phyloP scores from a whole-genome alignment of 805 yeast genomes.

The Cyberlindnera saturnus region DNA sequence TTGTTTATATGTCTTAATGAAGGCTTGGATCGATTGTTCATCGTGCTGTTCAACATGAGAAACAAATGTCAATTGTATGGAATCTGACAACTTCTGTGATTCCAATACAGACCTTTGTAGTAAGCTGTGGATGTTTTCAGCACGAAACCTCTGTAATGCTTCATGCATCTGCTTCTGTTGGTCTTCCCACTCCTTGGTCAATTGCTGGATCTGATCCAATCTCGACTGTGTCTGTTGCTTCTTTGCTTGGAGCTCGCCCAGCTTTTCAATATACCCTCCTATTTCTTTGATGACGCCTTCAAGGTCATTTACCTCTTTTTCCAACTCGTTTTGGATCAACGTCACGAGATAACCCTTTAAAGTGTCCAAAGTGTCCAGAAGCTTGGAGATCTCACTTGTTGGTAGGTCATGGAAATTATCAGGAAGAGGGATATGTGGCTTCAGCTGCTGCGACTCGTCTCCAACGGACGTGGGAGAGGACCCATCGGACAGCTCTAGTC shows the following conservation, averaged over 20 bases:
- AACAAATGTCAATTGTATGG: slow-evolving; percentile 28
- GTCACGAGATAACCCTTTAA: slow-evolving; percentile 26
- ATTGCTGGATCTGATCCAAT: slow-evolving; percentile 2
- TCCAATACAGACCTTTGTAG: slow-evolving; percentile 27
- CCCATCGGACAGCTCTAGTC: background rate
- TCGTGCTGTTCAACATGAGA: slow-evolving; percentile 20
- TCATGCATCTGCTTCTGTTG: slow-evolving; percentile 29
- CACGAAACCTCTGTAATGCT: slow-evolving; percentile 30
- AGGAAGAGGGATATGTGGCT: slow-evolving; percentile 12
- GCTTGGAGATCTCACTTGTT: slow-evolving; percentile 18
- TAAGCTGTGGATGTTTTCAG: slow-evolving; percentile 26
- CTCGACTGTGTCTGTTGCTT: slow-evolving; percentile 18
- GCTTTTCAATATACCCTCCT: slow-evolving; percentile 20
- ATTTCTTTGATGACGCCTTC: slow-evolving; percentile 24
- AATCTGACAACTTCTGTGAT: slow-evolving; percentile 28
- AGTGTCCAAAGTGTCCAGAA: slow-evolving; percentile 15
- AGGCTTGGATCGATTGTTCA: slow-evolving; percentile 28
- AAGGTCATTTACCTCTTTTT: slow-evolving; percentile 17
- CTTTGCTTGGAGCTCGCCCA: slow-evolving; percentile 24
- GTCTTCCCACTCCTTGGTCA: slow-evolving; percentile 29
- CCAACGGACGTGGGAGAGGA: background rate
- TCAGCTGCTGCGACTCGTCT: background rate
- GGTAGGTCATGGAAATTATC: slow-evolving; percentile 16
- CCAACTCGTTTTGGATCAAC: slow-evolving; percentile 17
- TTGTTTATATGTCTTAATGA: slow-evolving; percentile 35